A percentile compares a stretch with the other conserved stretches of the same genome.
Evolutionary conservation across 2,329 filamentous ascomycete genomes (phyloP).

Genomic region (Thelonectria blattea): DNA sequence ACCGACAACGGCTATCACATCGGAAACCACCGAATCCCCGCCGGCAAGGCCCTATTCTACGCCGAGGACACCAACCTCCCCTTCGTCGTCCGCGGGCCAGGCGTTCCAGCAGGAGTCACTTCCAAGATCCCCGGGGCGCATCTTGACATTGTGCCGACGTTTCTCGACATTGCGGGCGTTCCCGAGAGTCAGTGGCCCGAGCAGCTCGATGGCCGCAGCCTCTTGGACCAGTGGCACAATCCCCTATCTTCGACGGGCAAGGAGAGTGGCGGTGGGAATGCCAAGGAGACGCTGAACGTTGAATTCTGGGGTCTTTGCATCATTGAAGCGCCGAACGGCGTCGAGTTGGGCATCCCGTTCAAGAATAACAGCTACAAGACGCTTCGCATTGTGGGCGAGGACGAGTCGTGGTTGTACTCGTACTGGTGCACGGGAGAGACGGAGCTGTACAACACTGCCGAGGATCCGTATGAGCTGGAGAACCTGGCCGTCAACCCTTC

Average conservation of each 20-base stretch:
- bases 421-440: constrained; percentile 41
- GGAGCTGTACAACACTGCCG: constrained; percentile 42
- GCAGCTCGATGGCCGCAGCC: constrained; percentile 40
- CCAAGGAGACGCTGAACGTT: constrained; percentile 8
- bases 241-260: constrained; percentile 21
- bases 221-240: constrained; percentile 37
- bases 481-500: neutral
- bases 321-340: constrained; percentile 28
- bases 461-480: constrained; percentile 7
- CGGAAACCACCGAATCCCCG: constrained; percentile 32
- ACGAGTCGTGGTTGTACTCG: constrained; percentile 34
- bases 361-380: constrained; percentile 39
- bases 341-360: neutral
- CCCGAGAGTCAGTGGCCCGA: constrained; percentile 25
- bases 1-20: constrained; percentile 41
- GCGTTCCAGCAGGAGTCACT: constrained; percentile 26
- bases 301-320: constrained; percentile 27
- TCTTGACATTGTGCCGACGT: constrained; percentile 39
- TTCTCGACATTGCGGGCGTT: constrained; percentile 38
- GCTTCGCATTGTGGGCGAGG: constrained; percentile 34
- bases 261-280: constrained; percentile 5
- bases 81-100: constrained; percentile 39
- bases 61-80: constrained; percentile 42
- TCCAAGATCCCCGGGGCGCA: constrained; percentile 34
- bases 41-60: constrained; percentile 39